These are phyloP conservation scores for Fimicolochytrium jonesii DNA, from an alignment of 192 early-diverging fungal genomes.

Conservation along the genomic window DNA sequence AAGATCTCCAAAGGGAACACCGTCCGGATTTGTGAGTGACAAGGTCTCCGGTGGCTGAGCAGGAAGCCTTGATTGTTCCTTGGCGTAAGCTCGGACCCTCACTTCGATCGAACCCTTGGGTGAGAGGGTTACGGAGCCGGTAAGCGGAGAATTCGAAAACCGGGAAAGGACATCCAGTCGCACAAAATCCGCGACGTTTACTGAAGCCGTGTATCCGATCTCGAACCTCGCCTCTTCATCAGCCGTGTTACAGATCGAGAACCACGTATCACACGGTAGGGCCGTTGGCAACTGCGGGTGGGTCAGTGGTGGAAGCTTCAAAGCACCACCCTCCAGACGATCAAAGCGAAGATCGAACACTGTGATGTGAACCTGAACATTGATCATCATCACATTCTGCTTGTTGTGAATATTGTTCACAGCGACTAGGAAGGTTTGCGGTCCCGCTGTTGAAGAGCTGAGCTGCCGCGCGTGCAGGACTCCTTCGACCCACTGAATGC, in stretches of 20 bases:
- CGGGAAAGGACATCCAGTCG: conserved; percentile 71
- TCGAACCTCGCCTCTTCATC: conserved; percentile 78
- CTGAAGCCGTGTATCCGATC: conserved; percentile 59
- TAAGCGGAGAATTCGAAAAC: conserved; percentile 76
- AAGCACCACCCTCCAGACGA: conserved; percentile 57
- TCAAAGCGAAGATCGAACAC: conserved; percentile 72
- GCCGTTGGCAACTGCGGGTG: conserved; percentile 55
- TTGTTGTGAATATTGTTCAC: conserved; percentile 67
- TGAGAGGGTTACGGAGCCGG: conserved; percentile 60
- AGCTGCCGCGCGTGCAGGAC: conserved; percentile 62
- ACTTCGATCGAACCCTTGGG: conserved; percentile 68
- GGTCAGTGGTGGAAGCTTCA: conserved; percentile 67
- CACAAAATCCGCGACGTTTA: conserved; percentile 59
- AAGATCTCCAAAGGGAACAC: conserved; percentile 63
- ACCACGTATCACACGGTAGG: conserved; percentile 77
- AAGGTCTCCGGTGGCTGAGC: conserved; percentile 39
- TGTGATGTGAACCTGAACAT: conserved; percentile 56
- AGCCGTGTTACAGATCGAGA: conserved; percentile 68
- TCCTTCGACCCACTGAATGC: conserved; percentile 27
- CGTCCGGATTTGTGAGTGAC: conserved; percentile 54
- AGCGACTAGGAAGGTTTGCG: conserved; percentile 42
- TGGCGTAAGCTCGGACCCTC: conserved; percentile 56
- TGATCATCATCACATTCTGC: conserved; percentile 48
- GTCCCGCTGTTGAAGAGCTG: conserved; percentile 45
- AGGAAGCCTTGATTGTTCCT: conserved; percentile 58